Base-by-base conservation (phyloP, 805 yeast species). In the Nakazawaea anatomiae region DNA sequence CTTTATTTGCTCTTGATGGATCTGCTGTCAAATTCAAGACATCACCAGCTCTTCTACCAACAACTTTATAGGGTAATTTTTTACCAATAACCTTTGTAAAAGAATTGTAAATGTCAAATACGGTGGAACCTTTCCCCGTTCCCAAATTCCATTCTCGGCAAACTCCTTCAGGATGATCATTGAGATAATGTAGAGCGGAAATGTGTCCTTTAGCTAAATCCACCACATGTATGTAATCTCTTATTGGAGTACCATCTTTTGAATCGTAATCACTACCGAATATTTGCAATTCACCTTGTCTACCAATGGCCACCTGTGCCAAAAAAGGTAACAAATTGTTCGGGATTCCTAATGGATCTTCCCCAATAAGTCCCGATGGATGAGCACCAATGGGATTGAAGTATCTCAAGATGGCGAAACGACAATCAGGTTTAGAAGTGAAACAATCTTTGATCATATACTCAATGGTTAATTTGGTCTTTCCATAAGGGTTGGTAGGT, bases 371-470 rank as follows among this genome's bases (percentile, higher is more conserved):
- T 10, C 94, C 94, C 2, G 89, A 80, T 3, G 91, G 87, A 62
- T 87, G 95, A 14, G 94, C 92, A 39, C 95, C 95, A 57, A 86
- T 85, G 36, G 95, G 94, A 61, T 87, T 87, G 71, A 86, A 87
- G 67, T 87, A 88, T 52, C 94, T 76, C 60, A 88, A 70, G 46
- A 86, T 73, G 4, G 90, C 92, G 39, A 74, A 66, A 41, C 70
- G 69, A 82, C 82, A 78, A 2, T 42, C 29, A 11, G 68, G 70
- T 32, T 59, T 58, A 62, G 67, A 63, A 4, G 66, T 58, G 57
- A 78, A 70, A 29, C 80, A 65, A 61, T 83, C 90, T 35, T 74
- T 67, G 54, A 82, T 67, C 50, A 85, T 76, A 50, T 76, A 72
- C 67, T 87, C 95, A 53, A 83, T 82, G 55, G 80, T 68, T 48